Evolutionary conservation across 768 basidiomycete genomes (phyloP).

Genomic region (Leccinum rimulosum): DNA sequence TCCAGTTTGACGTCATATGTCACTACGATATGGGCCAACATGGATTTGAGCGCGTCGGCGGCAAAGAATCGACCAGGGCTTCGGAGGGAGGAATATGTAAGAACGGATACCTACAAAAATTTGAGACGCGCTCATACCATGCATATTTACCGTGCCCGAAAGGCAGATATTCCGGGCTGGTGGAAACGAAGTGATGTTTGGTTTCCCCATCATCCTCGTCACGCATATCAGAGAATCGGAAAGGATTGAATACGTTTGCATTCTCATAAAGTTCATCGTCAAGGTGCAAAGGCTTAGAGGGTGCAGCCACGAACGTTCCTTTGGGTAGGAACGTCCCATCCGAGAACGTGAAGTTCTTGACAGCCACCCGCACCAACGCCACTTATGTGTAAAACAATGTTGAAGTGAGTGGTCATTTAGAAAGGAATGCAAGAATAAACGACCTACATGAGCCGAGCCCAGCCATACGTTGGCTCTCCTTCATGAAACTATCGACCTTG

Average conservation of each 20-base stretch:
- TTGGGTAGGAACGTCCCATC: conserved; percentile 29
- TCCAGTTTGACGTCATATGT: neutral
- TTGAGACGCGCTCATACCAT: neutral
- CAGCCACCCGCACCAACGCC: conserved; percentile 31
- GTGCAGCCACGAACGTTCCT: conserved; percentile 24
- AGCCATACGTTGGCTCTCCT: neutral
- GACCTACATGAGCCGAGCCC: conserved; percentile 16
- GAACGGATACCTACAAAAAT: neutral
- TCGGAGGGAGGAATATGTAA: neutral
- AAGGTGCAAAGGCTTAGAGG: conserved; percentile 24
- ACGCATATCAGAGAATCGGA: conserved; percentile 43
- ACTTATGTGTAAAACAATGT: conserved; percentile 12
- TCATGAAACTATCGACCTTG: neutral
- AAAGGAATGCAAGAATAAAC: neutral
- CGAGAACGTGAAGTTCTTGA: conserved; percentile 34
- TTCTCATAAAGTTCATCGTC: conserved; percentile 29
- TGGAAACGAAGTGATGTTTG: neutral
- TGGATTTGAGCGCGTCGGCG: neutral
- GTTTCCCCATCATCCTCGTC: conserved; percentile 32
- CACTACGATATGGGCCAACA: neutral
- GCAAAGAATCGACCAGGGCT: conserved; percentile 14
- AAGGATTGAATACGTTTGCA: conserved; percentile 41
- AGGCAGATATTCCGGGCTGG: neutral
- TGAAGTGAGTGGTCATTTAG: neutral
- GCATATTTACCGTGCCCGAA: neutral